Conservation (phyloP, 805 yeast species). For the Zygosaccharomyces bailii region DNA sequence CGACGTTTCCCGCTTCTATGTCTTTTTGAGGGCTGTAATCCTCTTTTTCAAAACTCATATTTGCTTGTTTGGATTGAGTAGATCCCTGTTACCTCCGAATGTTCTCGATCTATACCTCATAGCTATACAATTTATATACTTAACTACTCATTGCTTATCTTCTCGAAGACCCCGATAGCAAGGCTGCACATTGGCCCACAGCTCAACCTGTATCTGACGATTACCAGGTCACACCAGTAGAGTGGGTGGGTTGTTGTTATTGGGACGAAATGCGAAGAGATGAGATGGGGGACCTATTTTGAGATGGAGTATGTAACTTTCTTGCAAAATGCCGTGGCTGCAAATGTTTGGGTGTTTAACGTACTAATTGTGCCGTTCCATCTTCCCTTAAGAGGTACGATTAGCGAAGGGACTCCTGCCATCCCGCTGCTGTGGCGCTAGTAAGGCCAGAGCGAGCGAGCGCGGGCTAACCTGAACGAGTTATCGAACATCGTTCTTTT, state of each 20-base stretch:
- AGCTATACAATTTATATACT: neutral
- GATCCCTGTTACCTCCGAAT: neutral
- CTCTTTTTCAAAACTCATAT: conserved; percentile 4
- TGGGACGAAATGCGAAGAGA: neutral
- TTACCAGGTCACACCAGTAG: neutral
- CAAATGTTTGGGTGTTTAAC: conserved; percentile 1
- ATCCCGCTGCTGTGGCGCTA: neutral
- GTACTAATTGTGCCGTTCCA: neutral
- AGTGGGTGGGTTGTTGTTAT: neutral
- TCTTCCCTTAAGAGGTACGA: neutral
- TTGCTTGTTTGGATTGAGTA: neutral
- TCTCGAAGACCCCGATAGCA: neutral
- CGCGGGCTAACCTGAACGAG: too few relatives aligned
- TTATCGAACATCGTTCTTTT: too few relatives aligned
- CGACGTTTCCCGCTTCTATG: conserved; percentile 12
- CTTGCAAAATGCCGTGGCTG: conserved; percentile 7
- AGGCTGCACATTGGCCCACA: neutral
- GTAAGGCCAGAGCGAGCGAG: too few relatives aligned
- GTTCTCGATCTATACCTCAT: neutral
- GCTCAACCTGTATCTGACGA: neutral
- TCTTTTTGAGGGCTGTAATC: conserved; percentile 4
- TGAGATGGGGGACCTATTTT: too few relatives aligned
- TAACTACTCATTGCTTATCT: too few relatives aligned
- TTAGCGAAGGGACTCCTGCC: neutral
- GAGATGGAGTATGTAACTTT: neutral